Evolutionary conservation across 805 yeast genomes (phyloP).

Genomic region (Saccharomycopsis fermentans): DNA sequence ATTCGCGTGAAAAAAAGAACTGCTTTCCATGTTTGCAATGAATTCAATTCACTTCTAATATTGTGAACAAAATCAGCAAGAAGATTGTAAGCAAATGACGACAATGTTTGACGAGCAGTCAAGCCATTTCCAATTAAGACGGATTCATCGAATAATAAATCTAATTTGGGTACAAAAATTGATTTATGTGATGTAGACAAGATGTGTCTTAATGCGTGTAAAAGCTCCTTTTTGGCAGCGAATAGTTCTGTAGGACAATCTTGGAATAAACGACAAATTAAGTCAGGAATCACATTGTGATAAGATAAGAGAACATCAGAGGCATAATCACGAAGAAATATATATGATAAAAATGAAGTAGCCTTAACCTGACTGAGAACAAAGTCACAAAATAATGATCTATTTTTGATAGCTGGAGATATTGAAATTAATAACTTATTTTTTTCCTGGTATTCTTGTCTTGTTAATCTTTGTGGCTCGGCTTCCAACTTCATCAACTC

Average conservation of each 20-base stretch:
- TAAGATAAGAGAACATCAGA: conserved; percentile 47
- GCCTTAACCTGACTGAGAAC: conserved; percentile 92
- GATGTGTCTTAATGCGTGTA: conserved; percentile 94
- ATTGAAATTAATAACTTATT: conserved; percentile 60
- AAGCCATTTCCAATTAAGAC: conserved; percentile 88
- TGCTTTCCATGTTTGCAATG: conserved; percentile 79
- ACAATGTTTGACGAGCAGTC: conserved; percentile 78
- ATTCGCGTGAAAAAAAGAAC: conserved; percentile 73
- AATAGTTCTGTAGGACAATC: conserved; percentile 94
- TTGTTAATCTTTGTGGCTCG: conserved; percentile 64
- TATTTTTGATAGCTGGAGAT: conserved; percentile 63
- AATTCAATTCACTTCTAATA: conserved; percentile 71
- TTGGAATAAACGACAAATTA: conserved; percentile 74
- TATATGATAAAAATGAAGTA: conserved; percentile 88
- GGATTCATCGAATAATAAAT: conserved; percentile 73
- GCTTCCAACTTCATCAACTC: conserved; percentile 69
- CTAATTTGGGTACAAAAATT: conserved; percentile 77
- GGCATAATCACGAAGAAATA: conserved; percentile 76
- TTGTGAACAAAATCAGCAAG: conserved; percentile 94
- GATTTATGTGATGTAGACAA: conserved; percentile 78
- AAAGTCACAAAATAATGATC: conserved; percentile 78
- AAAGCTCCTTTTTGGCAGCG: conserved; percentile 80
- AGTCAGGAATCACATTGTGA: conserved; percentile 67
- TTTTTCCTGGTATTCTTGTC: conserved; percentile 42
- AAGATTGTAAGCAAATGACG: conserved; percentile 90